phyloP scores from a whole-genome alignment of 2,329 filamentous ascomycete species.

The Hyphodiscus sp. region DNA sequence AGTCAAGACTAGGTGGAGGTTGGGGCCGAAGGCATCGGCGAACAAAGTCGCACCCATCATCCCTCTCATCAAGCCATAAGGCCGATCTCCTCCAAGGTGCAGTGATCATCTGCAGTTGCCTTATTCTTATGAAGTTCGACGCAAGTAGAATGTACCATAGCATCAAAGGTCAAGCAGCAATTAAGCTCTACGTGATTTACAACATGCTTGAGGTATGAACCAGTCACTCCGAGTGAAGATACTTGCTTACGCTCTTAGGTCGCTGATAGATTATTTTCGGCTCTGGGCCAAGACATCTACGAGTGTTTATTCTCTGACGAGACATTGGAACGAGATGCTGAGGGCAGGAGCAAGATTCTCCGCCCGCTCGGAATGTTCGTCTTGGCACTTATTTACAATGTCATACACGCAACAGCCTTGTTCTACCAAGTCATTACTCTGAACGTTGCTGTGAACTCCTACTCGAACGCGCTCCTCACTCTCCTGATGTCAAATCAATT shows the following conservation, averaged over 20 bases:
- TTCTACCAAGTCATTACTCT: constrained; percentile 98
- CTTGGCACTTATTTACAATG: constrained; percentile 79
- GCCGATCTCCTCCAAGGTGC: constrained; percentile 89
- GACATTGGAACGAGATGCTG: constrained; percentile 78
- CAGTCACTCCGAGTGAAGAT: not conserved
- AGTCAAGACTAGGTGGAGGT: constrained; percentile 24
- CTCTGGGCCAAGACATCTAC: constrained; percentile 89
- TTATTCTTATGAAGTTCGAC: constrained; percentile 83
- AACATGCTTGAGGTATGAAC: constrained; percentile 75
- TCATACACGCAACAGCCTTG: constrained; percentile 76
- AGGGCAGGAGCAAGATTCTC: constrained; percentile 85
- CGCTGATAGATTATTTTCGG: constrained; percentile 81
- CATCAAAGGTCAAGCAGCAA: constrained; percentile 90
- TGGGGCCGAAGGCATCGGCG: constrained; percentile 53
- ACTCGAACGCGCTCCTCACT: constrained; percentile 90
- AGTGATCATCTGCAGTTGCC: constrained; percentile 79
- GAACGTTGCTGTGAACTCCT: constrained; percentile 97
- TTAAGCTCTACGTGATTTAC: constrained; percentile 98
- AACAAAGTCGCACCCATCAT: constrained; percentile 79
- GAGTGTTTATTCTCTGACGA: constrained; percentile 94
- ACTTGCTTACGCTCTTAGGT: constrained; percentile 85
- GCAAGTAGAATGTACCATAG: constrained; percentile 98
- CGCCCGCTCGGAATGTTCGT: constrained; percentile 88
- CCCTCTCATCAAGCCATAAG: constrained; percentile 81
- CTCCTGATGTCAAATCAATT: constrained; percentile 96